Evolutionary conservation across 2,329 filamentous ascomycete species (phyloP), one percentile per base, ranked within the genome.

Genomic region (Clonostachys chloroleuca): DNA sequence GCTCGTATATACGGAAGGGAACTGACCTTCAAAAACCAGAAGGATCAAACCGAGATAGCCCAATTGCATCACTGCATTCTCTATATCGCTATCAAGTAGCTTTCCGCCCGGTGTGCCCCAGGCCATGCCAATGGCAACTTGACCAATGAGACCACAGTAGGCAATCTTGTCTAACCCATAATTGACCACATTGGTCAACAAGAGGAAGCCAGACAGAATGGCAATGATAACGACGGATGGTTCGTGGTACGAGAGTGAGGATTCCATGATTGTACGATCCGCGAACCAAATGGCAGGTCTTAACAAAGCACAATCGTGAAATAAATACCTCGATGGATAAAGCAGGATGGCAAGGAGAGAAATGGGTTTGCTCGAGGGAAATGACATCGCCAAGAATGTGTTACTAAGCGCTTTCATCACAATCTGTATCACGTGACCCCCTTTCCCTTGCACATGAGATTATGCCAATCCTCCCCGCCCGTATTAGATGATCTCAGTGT

Each of bases 1-100:
- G 16, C 42, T 5, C 5, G 20, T 20, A 13, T 20, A 14, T 4
- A 30, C 10, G 13, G 17, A 18, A 7, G 10, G 6, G 0, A 10
- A 16, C 35, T 30, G 6, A 75, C 82, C 84, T 70, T 90, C 83
- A 59, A 81, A 90, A 0, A 91, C 85, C 2, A 91, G 65, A 24
- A 89, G 65, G 7, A 91, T 75, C n/a, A 91, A 61, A 0, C 87
- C 87, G 0, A 91, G 63, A 57, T 91, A 92, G 1, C 87, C 87
- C 2, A 91, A 61, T 49, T 86, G 76, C 18, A 84, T 75, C 30
- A 87, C 69, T 0, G 72, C 70, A 16, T 74, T 57, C 62, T 91
- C 74, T 2, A 71, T 63, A 5, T 74, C 66, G 0, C 48, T 17
- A 1, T 70, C 67, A 1, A 92, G 72, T 75, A 78, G 83, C 59